Evolutionary conservation across 129 eudicot genomes (phyloP), one percentile per base, ranked within the genome.

Genomic region (Logfia minima): DNA sequence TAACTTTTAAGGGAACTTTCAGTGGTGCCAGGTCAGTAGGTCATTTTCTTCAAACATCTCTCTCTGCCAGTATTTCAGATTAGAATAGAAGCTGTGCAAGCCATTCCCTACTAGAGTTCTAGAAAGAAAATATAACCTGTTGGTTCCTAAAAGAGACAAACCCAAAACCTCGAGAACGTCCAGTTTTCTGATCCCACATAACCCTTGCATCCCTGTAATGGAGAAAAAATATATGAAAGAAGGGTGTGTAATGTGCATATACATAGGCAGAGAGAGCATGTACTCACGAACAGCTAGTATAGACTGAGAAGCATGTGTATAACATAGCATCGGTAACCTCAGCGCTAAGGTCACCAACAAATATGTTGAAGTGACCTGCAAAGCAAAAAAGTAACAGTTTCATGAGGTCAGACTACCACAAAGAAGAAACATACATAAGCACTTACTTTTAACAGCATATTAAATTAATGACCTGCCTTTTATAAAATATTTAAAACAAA

Each of bases 271-370:
- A 19, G 75, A 45, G 55, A 75, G 31, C 39, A 28, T 39, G 28
- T 45, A 73, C 98, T 94, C 86, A 94, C 97, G 96, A 91, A 74
- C 99, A 94, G 74, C 89, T 89, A 65, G 93, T 79, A 79, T 84
- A 94, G 24, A 87, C 92, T 39, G 99, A 94, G 83, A 94, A 91
- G 79, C 93, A 91, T 65, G 96, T 90, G 87, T 71, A 91, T 79
- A 94, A 71, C 90, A 82, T 94, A 71, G 99, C 92, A 86, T 94
- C 99, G 58, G 97, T 94, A 63, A 94, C 97, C 81, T 94, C 97
- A 75, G 99, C 89, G 86, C 97, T 89, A 72, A 94, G 99, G 83
- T 94, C 99, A 77, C 99, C 99, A 74, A 94, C 97, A 89, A 94
- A 94, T 74, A 94, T 87, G 81, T 94, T 94, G 81, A 66, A 89